Conservation (phyloP, 2,329 filamentous ascomycete species). For the Fulvia fulva region DNA sequence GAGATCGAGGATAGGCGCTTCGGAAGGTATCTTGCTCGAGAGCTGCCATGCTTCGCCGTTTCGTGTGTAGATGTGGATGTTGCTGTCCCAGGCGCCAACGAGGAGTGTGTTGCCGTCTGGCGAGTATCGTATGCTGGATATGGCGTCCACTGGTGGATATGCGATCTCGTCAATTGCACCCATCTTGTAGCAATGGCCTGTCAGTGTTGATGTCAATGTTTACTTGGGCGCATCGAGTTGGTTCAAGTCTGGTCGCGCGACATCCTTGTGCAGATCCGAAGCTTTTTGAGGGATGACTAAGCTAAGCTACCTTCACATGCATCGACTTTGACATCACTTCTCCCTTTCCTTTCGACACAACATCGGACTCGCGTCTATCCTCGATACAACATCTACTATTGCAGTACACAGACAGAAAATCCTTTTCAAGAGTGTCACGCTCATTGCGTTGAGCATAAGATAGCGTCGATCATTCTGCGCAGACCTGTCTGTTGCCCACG, state of each 20-base stretch:
- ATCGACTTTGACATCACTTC: background rate
- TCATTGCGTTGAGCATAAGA: too few species aligned
- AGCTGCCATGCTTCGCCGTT: slow-evolving; percentile 33
- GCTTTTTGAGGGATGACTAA: background rate
- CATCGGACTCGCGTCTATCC: too few species aligned
- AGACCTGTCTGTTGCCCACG: background rate
- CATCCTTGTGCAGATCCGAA: background rate
- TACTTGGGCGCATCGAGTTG: background rate
- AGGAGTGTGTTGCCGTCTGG: slow-evolving; percentile 73
- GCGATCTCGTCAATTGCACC: slow-evolving; percentile 57
- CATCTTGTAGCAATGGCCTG: slow-evolving; percentile 5
- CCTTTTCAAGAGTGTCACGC: too few species aligned
- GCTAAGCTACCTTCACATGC: slow-evolving; percentile 3
- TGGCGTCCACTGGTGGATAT: slow-evolving; percentile 77
- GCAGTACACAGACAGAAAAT: too few species aligned
- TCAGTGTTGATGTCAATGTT: background rate
- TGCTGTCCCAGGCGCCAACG: slow-evolving; percentile 93
- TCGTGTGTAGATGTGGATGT: slow-evolving; percentile 72
- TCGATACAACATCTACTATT: background rate
- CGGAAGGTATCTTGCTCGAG: slow-evolving; percentile 51
- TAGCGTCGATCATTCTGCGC: background rate
- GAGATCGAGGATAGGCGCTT: slow-evolving; percentile 81
- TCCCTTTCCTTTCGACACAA: background rate
- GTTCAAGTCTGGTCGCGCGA: background rate
- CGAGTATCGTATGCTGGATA: slow-evolving; percentile 83